Evolutionary conservation across 2,329 filamentous ascomycete genomes (phyloP).

Genomic region (Ophiostoma montium): DNA sequence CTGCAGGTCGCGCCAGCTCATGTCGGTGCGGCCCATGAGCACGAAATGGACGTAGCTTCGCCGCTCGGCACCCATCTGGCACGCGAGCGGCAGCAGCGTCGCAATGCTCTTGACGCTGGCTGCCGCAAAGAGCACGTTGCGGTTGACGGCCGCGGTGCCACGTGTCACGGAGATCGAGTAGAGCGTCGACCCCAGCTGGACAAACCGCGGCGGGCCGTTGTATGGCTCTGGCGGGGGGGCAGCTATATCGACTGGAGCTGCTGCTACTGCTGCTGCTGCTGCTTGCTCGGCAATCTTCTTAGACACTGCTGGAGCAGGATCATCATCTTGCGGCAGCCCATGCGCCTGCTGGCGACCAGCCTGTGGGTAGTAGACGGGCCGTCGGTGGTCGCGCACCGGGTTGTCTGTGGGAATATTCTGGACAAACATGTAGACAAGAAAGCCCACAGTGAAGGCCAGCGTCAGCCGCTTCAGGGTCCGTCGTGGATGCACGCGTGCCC

Average conservation of each 20-base stretch:
- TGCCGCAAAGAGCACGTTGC: slow-evolving; percentile 67
- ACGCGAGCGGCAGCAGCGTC: slow-evolving; percentile 65
- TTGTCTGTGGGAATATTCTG: slow-evolving; percentile 43
- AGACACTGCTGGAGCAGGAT: neutral
- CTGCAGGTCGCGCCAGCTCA: slow-evolving; percentile 54
- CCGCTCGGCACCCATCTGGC: slow-evolving; percentile 61
- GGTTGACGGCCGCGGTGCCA: slow-evolving; percentile 39
- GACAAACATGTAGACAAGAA: slow-evolving; percentile 48
- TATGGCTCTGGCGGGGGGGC: slow-evolving; percentile 24
- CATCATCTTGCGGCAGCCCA: neutral
- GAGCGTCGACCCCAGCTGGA: slow-evolving; percentile 48
- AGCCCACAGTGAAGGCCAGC: slow-evolving; percentile 30
- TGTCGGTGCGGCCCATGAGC: slow-evolving; percentile 58
- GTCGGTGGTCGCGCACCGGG: slow-evolving; percentile 24
- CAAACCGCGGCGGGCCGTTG: slow-evolving; percentile 57
- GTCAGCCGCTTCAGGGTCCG: slow-evolving; percentile 39
- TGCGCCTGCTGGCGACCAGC: neutral
- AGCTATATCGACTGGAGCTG: neutral
- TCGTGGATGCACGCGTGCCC: slow-evolving; percentile 34
- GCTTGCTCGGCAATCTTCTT: neutral
- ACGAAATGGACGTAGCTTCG: slow-evolving; percentile 70
- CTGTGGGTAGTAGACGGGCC: slow-evolving; percentile 22
- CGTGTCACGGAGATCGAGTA: slow-evolving; percentile 40
- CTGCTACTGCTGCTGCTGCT: neutral
- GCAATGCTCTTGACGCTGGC: slow-evolving; percentile 61